Conservation (phyloP, 2,329 filamentous ascomycete genomes). For the Claviceps capensis region DNA sequence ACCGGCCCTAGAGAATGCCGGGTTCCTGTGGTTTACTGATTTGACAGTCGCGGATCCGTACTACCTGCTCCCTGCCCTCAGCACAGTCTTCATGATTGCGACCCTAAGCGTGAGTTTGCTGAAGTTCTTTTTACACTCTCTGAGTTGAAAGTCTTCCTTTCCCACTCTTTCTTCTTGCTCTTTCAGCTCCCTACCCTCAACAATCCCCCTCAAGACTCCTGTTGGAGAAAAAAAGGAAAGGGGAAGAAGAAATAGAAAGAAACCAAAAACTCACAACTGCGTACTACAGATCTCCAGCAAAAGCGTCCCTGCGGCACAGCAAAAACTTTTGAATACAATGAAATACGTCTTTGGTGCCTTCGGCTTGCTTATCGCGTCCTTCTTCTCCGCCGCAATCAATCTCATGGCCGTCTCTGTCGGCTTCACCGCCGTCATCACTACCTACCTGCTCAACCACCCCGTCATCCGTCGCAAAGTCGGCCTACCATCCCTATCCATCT, state of each 20-base stretch:
- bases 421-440: slow-evolving; percentile 22
- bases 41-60: slow-evolving; percentile 64
- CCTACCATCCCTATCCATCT: slow-evolving; percentile 22
- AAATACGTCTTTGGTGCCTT: slow-evolving; percentile 28
- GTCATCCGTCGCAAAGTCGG: slow-evolving; percentile 23
- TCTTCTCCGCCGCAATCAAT: slow-evolving; percentile 34
- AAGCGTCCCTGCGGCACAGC: slow-evolving; percentile 18
- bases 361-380: slow-evolving; percentile 30
- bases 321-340: slow-evolving; percentile 27
- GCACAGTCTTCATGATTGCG: slow-evolving; percentile 40
- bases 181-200: not conserved
- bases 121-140: not conserved
- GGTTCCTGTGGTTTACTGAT: slow-evolving; percentile 66
- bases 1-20: slow-evolving; percentile 58
- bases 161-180: not conserved
- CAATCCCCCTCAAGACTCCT: too few relatives aligned
- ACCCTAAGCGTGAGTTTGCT: slow-evolving; percentile 35
- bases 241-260: not conserved
- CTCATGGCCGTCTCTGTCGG: slow-evolving; percentile 32
- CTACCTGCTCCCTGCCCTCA: slow-evolving; percentile 55
- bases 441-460: slow-evolving; percentile 23
- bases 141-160: not conserved
- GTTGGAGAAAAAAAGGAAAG: not conserved
- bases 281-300: slow-evolving; percentile 21
- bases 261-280: not conserved